A percentile compares a stretch with the other conserved stretches of the same genome.
phyloP scores from a whole-genome alignment of 805 yeast species.

The Kazachstania bromeliacearum region DNA sequence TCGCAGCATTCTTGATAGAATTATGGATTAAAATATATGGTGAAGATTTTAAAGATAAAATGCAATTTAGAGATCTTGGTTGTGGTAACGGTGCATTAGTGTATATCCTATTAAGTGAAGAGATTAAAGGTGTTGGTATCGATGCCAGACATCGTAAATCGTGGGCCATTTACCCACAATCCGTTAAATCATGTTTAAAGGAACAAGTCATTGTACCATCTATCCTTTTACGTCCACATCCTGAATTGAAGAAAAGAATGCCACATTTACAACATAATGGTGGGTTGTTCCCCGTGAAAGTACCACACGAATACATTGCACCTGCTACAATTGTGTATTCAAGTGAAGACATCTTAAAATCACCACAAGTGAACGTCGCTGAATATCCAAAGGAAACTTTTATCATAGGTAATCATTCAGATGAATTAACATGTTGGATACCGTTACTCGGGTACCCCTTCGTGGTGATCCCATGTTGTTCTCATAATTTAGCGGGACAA shows the following conservation, averaged over 20 bases:
- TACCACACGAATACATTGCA: slow-evolving; percentile 36
- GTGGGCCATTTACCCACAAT: slow-evolving; percentile 69
- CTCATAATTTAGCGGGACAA: slow-evolving; percentile 76
- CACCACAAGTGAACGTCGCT: slow-evolving; percentile 49
- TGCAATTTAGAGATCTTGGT: slow-evolving; percentile 78
- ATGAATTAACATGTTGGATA: slow-evolving; percentile 91
- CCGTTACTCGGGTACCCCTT: slow-evolving; percentile 82
- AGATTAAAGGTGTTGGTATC: slow-evolving; percentile 72
- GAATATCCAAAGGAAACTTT: slow-evolving; percentile 67
- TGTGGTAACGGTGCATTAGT: slow-evolving; percentile 92
- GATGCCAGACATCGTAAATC: slow-evolving; percentile 87
- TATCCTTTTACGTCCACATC: slow-evolving; percentile 59
- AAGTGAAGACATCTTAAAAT: slow-evolving; percentile 35
- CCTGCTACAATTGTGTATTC: slow-evolving; percentile 34
- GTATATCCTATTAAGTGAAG: slow-evolving; percentile 66
- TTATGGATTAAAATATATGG: slow-evolving; percentile 57
- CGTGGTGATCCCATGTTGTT: slow-evolving; percentile 91
- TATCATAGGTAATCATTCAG: slow-evolving; percentile 89
- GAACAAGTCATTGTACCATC: slow-evolving; percentile 84
- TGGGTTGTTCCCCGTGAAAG: slow-evolving; percentile 32
- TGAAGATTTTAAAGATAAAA: slow-evolving; percentile 26
- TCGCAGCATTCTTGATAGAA: slow-evolving; percentile 88
- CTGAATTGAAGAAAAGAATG: slow-evolving; percentile 42
- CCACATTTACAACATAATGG: slow-evolving; percentile 56
- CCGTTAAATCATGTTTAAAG: slow-evolving; percentile 45